Evolutionary conservation across 345 rosid species (phyloP).

Genomic region (Euphorbia tirucalli): DNA sequence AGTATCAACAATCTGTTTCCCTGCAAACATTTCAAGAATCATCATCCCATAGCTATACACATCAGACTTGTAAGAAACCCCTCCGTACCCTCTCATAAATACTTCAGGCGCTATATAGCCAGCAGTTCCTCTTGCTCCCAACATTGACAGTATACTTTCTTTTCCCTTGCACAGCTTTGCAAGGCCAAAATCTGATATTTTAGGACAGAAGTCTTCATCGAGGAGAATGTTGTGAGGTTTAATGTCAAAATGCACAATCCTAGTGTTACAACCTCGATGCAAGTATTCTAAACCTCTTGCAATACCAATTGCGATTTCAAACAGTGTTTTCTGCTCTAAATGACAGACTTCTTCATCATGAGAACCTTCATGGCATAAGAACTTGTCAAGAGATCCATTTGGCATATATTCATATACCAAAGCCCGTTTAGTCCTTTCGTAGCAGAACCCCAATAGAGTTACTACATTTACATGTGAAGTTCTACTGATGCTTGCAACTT

Average conservation of each 20-base stretch:
- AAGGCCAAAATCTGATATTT: slow-evolving; percentile 15
- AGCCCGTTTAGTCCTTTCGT: slow-evolving; percentile 23
- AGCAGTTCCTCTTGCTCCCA: not conserved
- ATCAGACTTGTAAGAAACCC: slow-evolving; percentile 23
- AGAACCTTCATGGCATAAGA: not conserved
- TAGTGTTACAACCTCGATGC: slow-evolving; percentile 6
- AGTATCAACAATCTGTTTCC: slow-evolving; percentile 2
- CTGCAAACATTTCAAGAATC: slow-evolving; percentile 28
- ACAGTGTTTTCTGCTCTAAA: slow-evolving; percentile 20
- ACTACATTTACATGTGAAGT: slow-evolving; percentile 37
- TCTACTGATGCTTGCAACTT: slow-evolving; percentile 35
- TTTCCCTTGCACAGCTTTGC: slow-evolving; percentile 13
- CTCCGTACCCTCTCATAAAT: slow-evolving; percentile 16
- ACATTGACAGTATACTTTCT: not conserved
- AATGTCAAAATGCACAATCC: slow-evolving; percentile 17
- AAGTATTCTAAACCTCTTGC: slow-evolving; percentile 19
- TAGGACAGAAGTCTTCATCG: not conserved
- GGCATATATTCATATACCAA: slow-evolving; percentile 35
- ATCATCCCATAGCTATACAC: slow-evolving; percentile 37
- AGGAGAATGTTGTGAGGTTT: slow-evolving; percentile 5
- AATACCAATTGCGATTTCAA: slow-evolving; percentile 16
- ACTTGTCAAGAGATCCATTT: slow-evolving; percentile 34
- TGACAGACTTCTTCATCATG: not conserved
- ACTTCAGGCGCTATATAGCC: slow-evolving; percentile 8
- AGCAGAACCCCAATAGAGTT: slow-evolving; percentile 41